Percentiles rank a stretch among this genome's conserved stretches.
Evolutionary conservation across 164 flowering plant genomes (phyloP).

Genomic region (Vitis amurensis): DNA sequence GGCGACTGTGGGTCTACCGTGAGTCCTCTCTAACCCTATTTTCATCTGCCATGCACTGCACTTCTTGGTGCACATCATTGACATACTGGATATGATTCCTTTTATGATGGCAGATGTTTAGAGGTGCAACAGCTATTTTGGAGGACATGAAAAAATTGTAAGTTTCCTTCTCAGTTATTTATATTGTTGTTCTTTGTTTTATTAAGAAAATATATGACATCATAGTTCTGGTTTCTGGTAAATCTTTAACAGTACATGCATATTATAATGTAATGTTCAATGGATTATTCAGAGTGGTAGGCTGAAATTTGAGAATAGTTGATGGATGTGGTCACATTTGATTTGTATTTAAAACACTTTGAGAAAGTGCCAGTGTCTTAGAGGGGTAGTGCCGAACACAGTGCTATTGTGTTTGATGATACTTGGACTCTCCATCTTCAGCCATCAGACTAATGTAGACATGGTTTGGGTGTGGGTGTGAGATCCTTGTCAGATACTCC

Average conservation of each 20-base stretch:
- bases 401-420: no score
- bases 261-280: background rate
- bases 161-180: conserved; percentile 21
- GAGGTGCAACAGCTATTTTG: conserved; percentile 77
- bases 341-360: no score
- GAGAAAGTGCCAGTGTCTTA: no score
- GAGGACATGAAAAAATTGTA: conserved; percentile 80
- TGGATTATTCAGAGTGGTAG: background rate
- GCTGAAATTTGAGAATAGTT: background rate
- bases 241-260: background rate
- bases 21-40: conserved; percentile 28
- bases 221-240: no score
- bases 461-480: no score
- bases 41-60: background rate
- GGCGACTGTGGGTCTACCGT: conserved; percentile 98
- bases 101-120: conserved; percentile 64
- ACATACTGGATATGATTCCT: conserved; percentile 3
- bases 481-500: no score
- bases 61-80: conserved; percentile 10
- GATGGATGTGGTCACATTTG: no score
- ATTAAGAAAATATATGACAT: background rate
- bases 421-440: no score
- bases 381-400: no score
- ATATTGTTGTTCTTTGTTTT: conserved; percentile 1
- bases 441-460: no score